Evolutionary conservation across 306 rosid genomes (phyloP).

Genomic region (Rosa lucieae): DNA sequence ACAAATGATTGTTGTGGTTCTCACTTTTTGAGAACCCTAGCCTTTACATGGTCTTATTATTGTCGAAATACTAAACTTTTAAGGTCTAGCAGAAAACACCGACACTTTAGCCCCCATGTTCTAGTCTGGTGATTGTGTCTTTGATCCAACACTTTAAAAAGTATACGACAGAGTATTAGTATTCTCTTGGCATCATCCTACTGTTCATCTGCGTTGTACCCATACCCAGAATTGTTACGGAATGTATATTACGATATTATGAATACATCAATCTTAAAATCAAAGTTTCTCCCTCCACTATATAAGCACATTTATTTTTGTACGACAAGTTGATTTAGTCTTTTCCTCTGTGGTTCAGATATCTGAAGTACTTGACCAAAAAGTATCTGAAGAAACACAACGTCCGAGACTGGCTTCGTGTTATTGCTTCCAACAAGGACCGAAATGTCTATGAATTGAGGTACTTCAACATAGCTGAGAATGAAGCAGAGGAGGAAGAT

Average conservation of each 20-base stretch:
- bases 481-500: conserved; percentile 63
- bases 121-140: background rate
- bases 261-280: too few species aligned
- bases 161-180: background rate
- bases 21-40: background rate
- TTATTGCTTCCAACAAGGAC: conserved; percentile 62
- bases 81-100: background rate
- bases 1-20: too few species aligned
- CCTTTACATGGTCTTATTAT: background rate
- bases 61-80: background rate
- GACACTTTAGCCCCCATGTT: background rate
- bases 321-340: too few species aligned
- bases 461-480: conserved; percentile 67
- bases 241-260: background rate
- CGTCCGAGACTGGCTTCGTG: conserved; percentile 65
- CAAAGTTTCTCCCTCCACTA: too few species aligned
- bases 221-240: background rate
- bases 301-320: too few species aligned
- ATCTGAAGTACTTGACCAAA: conserved; percentile 56
- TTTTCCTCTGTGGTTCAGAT: conserved; percentile 21
- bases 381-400: conserved; percentile 62
- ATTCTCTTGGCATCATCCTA: too few species aligned
- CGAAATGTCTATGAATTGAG: conserved; percentile 55
- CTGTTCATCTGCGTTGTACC: background rate
- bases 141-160: too few species aligned